These are phyloP conservation scores for Multifurca ochricompacta DNA, from an alignment of 768 basidiomycete species.

Conservation along the genomic window DNA sequence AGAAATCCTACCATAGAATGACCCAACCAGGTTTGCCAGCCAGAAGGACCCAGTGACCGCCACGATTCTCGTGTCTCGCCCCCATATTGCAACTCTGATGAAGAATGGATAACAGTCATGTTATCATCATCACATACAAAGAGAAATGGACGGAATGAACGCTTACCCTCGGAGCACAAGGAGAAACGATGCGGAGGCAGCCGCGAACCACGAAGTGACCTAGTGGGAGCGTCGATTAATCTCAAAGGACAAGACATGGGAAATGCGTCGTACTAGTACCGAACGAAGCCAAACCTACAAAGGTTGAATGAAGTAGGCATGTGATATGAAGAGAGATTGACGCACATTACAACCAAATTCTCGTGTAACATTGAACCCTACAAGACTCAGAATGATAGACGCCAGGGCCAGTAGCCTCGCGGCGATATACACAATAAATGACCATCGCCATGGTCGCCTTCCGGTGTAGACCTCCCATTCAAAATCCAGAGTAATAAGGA, in stretches of 20 bases:
- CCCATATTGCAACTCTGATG: conserved; percentile 18
- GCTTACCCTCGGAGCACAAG: conserved; percentile 17
- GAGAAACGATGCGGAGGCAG: conserved; percentile 7
- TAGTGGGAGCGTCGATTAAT: neutral
- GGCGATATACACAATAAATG: conserved; percentile 10
- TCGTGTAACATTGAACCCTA: conserved; percentile 12
- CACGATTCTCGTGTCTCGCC: conserved; percentile 3
- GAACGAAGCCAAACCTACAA: conserved; percentile 12
- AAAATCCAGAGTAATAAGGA: conserved; percentile 8
- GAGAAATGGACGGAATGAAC: too few relatives aligned
- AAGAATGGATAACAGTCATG: neutral
- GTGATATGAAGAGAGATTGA: neutral
- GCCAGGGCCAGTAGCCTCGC: conserved; percentile 6
- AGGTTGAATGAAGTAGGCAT: neutral
- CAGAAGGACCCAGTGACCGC: neutral
- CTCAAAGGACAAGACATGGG: neutral
- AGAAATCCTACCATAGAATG: neutral
- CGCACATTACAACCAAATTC: conserved; percentile 13
- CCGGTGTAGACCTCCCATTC: conserved; percentile 19
- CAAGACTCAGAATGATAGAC: conserved; percentile 3
- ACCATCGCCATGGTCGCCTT: conserved; percentile 18
- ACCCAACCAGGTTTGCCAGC: neutral
- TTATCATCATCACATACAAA: neutral
- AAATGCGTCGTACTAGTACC: conserved; percentile 7
- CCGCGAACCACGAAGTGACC: conserved; percentile 9